Conservation (phyloP, 2,329 filamentous ascomycete genomes). For the Microdochium paspali region DNA sequence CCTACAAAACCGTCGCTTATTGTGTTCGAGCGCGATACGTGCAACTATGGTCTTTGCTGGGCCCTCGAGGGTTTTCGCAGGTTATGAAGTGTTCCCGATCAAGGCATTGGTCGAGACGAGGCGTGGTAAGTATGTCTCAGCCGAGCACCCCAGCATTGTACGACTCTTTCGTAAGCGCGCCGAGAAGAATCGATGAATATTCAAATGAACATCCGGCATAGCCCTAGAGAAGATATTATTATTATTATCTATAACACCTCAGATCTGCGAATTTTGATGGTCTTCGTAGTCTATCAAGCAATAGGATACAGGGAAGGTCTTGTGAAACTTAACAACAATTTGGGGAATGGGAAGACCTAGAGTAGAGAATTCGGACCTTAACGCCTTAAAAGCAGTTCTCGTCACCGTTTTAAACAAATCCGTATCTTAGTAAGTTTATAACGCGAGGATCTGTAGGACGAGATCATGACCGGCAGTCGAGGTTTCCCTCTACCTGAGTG, state of each 20-base stretch:
- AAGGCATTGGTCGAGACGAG: background rate
- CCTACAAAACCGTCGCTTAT: background rate
- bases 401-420: background rate
- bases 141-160: too few species aligned
- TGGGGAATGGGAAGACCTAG: background rate
- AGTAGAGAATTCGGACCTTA: background rate
- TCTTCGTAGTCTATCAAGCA: too few species aligned
- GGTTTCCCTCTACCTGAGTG: background rate
- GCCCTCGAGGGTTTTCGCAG: background rate
- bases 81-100: background rate
- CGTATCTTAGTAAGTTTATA: background rate
- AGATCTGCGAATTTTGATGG: too few species aligned
- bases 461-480: background rate
- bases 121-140: background rate
- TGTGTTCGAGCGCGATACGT: background rate
- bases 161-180: too few species aligned
- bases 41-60: background rate
- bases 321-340: background rate
- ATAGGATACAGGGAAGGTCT: too few species aligned
- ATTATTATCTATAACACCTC: too few species aligned
- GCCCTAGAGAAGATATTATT: too few species aligned
- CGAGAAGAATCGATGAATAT: too few species aligned
- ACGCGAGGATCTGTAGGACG: background rate
- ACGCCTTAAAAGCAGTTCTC: background rate
- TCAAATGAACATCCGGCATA: too few species aligned